Evolutionary conservation across 169 alveolate genomes (phyloP), one percentile per base, ranked within the genome.

Genomic region (Hammondia hammondi): DNA sequence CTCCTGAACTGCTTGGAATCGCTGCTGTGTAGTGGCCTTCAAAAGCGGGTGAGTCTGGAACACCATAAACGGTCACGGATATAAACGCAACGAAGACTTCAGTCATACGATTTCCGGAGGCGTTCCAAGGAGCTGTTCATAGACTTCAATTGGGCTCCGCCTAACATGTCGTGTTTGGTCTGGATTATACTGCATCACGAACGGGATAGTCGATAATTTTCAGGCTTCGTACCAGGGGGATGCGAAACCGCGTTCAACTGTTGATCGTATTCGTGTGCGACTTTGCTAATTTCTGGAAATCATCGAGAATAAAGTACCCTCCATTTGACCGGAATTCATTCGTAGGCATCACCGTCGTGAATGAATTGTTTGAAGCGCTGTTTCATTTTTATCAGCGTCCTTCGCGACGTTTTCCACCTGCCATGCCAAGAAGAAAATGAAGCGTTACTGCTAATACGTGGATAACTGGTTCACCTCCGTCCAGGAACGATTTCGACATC

Each of bases 291-390:
- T 43, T 82, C 90, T 82, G 71, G 21, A 82, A 29, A 9, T n/a
- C 7, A 37, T 0, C 0, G 24, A 3, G 32, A 67, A 67, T 17
- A 61, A 48, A 4, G 77, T 67, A 27, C n/a, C 35, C 6, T 17
- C n/a, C 77, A 27, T 17, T 29, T 4, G 0, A 27, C 35, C 77
- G 24, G 32, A 21, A 67, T 21, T 4, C 90, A 5, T 9, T 35
- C 4, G 24, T 0, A 17, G 21, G 72, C 43, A 14, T 52, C 43
- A 82, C 90, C 90, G 6, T 43, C 37, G 29, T 82, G 90, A 19
- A 82, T 82, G 70, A 82, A 82, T 35, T 82, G 90, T 6, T 82
- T 82, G 90, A 82, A 82, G 35, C 90, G 90, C 90, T 48, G 90
- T 48, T 82, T 82, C 90, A 82, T 37, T 43, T 46, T 39, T 6